Evolutionary conservation across 257 asterid species (phyloP).

Genomic region (Solanum lignicaule): DNA sequence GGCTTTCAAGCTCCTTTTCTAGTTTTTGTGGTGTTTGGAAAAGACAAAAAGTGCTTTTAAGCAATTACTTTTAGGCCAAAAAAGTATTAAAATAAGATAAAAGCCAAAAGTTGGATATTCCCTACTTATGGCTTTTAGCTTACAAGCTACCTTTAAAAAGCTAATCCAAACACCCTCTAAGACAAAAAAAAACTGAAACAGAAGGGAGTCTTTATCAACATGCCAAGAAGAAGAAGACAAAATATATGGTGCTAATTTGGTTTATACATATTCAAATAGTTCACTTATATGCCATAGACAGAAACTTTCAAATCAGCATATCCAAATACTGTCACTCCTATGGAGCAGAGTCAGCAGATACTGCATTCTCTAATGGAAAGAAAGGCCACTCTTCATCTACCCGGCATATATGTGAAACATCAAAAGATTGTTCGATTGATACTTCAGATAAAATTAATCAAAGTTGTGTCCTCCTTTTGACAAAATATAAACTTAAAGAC

Average conservation of each 20-base stretch:
- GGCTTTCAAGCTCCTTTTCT: not conserved
- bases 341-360: not conserved
- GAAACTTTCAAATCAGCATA: not conserved
- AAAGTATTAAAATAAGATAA: not conserved
- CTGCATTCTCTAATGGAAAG: not conserved
- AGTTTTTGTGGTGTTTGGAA: not conserved
- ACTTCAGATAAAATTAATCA: not conserved
- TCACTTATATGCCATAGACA: not conserved
- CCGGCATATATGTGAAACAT: not conserved
- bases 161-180: not conserved
- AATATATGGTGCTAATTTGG: not conserved
- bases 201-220: not conserved
- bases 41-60: not conserved
- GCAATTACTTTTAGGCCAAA: not conserved
- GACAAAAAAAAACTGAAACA: not conserved
- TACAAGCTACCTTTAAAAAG: not conserved
- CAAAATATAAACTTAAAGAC: not conserved
- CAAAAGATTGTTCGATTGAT: not conserved
- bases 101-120: not conserved
- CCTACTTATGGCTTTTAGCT: not conserved
- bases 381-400: not conserved
- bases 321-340: not conserved
- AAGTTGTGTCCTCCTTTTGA: not conserved
- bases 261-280: not conserved
- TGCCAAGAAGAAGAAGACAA: not conserved